Evolutionary conservation across 2,329 filamentous ascomycete species (phyloP).

Genomic region (Fusarium protoensiforme): DNA sequence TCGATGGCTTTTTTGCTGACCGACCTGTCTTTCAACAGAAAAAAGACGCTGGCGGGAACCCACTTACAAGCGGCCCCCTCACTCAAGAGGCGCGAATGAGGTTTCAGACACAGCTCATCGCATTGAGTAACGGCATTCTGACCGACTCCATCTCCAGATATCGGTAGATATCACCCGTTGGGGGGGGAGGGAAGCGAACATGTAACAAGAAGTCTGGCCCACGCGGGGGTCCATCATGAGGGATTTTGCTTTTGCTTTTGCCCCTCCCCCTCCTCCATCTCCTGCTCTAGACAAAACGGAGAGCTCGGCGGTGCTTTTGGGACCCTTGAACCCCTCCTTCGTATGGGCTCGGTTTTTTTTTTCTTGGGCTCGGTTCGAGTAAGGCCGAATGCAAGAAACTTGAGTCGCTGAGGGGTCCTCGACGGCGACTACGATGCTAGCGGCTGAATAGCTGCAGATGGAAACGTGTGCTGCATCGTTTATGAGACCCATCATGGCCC

Average conservation of each 20-base stretch:
- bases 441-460: conserved; percentile 17
- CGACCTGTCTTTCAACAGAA: conserved; percentile 35
- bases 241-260: conserved; percentile 34
- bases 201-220: conserved; percentile 14
- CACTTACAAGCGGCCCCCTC: conserved; percentile 31
- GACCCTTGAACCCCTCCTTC: conserved; percentile 31
- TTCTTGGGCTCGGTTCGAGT: conserved; percentile 30
- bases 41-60: conserved; percentile 12
- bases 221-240: conserved; percentile 35
- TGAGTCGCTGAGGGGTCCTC: conserved; percentile 17
- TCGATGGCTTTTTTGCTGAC: conserved; percentile 20
- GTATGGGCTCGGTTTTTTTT: conserved; percentile 21
- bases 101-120: conserved; percentile 34
- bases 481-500: conserved; percentile 19
- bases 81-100: conserved; percentile 20
- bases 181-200: conserved; percentile 17
- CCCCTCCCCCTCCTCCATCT: conserved; percentile 23
- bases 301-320: conserved; percentile 30
- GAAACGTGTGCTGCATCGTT: conserved; percentile 26
- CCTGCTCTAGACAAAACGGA: conserved; percentile 33
- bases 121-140: conserved; percentile 36
- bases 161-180: conserved; percentile 33
- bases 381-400: conserved; percentile 35
- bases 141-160: conserved; percentile 30
- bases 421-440: conserved; percentile 34